Percentiles rank a stretch among this genome's conserved stretches.
Conservation (phyloP, 768 basidiomycete genomes). For the Chalciporus pseudorubinellus region DNA sequence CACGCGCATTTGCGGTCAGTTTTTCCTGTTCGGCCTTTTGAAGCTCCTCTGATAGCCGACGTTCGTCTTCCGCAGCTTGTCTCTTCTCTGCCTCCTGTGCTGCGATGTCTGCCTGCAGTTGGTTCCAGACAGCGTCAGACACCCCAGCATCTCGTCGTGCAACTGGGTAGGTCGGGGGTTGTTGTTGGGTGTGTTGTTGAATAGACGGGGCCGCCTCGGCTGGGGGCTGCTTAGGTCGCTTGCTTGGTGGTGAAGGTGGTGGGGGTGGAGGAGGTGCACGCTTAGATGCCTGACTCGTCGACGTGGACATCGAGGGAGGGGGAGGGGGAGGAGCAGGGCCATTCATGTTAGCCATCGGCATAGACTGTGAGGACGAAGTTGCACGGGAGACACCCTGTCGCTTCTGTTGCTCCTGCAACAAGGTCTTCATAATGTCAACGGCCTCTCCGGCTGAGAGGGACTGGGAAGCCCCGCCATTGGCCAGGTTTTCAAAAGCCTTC, state of each 20-base stretch:
- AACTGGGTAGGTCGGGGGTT: conserved; percentile 2
- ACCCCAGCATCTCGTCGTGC: conserved; percentile 51
- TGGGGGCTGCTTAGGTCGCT: conserved; percentile 10
- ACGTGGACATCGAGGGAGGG: conserved; percentile 21
- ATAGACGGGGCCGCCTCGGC: not conserved
- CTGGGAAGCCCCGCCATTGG: conserved; percentile 14
- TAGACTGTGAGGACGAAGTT: not conserved
- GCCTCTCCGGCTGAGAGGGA: conserved; percentile 30
- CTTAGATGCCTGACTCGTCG: conserved; percentile 18
- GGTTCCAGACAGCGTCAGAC: conserved; percentile 49
- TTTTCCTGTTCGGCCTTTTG: conserved; percentile 9
- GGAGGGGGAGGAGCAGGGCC: conserved; percentile 19
- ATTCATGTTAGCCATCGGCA: conserved; percentile 23
- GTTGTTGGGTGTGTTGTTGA: not conserved
- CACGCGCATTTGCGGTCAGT: conserved; percentile 10
- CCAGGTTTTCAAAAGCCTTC: conserved; percentile 34
- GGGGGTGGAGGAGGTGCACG: conserved; percentile 24
- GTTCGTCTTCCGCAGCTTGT: conserved; percentile 19
- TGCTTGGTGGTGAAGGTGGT: not conserved
- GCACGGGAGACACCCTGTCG: conserved; percentile 14
- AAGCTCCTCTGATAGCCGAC: conserved; percentile 19
- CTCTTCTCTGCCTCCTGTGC: conserved; percentile 21
- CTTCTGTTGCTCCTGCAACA: conserved; percentile 23
- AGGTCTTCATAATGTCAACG: conserved; percentile 23
- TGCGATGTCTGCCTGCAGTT: conserved; percentile 42